Evolutionary conservation across 768 basidiomycete species (phyloP).

Genomic region (Lactifluus echinatus): DNA sequence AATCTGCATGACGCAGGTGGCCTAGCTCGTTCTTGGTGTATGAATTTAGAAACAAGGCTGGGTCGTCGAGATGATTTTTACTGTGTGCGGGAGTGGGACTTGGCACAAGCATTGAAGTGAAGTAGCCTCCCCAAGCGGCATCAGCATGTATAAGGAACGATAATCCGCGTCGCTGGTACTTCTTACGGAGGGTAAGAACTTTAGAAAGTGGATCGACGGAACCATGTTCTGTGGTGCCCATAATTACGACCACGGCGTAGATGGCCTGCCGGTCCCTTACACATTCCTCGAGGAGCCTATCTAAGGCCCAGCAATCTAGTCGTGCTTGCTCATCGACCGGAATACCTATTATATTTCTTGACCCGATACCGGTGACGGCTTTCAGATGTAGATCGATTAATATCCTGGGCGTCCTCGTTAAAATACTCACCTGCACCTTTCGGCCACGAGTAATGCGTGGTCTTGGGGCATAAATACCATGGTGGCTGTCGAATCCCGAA

Average conservation of each 20-base stretch:
- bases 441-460: slow-evolving; percentile 41
- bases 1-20: slow-evolving; percentile 26
- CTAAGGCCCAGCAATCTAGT: slow-evolving; percentile 27
- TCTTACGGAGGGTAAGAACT: slow-evolving; percentile 30
- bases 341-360: slow-evolving; percentile 30
- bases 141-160: slow-evolving; percentile 37
- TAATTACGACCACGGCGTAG: slow-evolving; percentile 36
- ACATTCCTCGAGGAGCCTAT: slow-evolving; percentile 25
- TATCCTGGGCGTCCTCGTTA: background rate
- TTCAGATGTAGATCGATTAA: background rate
- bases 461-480: slow-evolving; percentile 26
- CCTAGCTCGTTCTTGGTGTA: slow-evolving; percentile 27
- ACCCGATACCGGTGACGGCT: slow-evolving; percentile 39
- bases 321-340: slow-evolving; percentile 32
- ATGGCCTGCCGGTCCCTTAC: slow-evolving; percentile 28
- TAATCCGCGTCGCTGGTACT: slow-evolving; percentile 29
- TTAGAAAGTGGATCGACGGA: slow-evolving; percentile 34
- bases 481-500: slow-evolving; percentile 23
- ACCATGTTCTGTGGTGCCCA: slow-evolving; percentile 39
- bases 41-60: slow-evolving; percentile 25
- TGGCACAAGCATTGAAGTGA: slow-evolving; percentile 27
- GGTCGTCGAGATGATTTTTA: slow-evolving; percentile 16
- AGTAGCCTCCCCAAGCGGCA: slow-evolving; percentile 43
- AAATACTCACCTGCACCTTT: slow-evolving; percentile 35
- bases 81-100: background rate